phyloP scores from a whole-genome alignment of 225 moss, liverwort and hornwort genomes.

The Pseudoscleropodium purum region DNA sequence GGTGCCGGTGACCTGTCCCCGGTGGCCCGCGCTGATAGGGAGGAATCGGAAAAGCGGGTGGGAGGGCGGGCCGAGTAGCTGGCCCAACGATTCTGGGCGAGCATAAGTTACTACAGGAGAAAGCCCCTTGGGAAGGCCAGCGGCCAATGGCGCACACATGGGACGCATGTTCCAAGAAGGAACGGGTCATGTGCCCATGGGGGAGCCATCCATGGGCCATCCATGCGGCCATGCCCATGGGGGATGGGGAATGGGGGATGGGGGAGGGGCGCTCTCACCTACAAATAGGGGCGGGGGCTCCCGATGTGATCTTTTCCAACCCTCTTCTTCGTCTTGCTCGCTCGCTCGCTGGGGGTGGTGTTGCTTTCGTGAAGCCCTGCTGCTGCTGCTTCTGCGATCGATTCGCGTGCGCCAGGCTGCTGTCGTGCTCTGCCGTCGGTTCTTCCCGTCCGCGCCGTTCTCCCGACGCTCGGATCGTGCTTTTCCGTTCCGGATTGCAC shows the following conservation, averaged over 20 bases:
- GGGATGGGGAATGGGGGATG: neutral
- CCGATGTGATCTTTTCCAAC: neutral
- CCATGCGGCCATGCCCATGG: neutral
- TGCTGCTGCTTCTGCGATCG: neutral
- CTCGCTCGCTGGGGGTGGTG: no score
- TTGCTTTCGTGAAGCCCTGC: neutral
- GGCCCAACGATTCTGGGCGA: neutral
- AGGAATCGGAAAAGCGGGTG: neutral
- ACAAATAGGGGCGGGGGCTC: conserved; percentile 5
- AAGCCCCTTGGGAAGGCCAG: conserved; percentile 2
- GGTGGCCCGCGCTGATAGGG: conserved; percentile 14
- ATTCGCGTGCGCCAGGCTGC: neutral
- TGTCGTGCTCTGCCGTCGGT: neutral
- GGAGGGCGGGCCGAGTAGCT: neutral
- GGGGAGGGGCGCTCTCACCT: neutral
- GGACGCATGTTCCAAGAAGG: neutral
- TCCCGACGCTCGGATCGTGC: neutral
- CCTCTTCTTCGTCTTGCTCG: neutral
- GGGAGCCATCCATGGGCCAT: neutral
- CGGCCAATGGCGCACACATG: conserved; percentile 13
- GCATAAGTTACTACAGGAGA: neutral
- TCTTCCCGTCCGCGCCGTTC: neutral
- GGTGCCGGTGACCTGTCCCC: neutral
- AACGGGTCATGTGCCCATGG: neutral
- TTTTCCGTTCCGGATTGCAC: neutral